phyloP scores from a whole-genome alignment of 75 land plant genomes.

The Picea sitchensis region DNA sequence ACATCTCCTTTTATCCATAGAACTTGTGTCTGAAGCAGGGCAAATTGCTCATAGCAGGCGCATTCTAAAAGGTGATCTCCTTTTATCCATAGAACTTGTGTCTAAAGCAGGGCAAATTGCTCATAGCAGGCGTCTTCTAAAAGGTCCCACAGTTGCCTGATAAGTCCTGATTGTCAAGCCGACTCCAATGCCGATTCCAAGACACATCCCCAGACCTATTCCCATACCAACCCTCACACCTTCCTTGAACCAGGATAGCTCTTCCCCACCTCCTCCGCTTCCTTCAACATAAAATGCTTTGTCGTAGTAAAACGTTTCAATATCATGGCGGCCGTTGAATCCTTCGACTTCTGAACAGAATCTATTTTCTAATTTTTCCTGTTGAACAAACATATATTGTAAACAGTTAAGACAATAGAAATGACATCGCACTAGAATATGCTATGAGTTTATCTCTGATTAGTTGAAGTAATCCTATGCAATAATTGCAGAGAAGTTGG shows the following conservation, averaged over 20 bases:
- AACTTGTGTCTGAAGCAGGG: too few relatives aligned
- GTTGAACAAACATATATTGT: too few relatives aligned
- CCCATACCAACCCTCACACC: constrained; percentile 88
- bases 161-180: constrained; percentile 65
- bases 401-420: too few relatives aligned
- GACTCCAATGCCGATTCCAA: constrained; percentile 79
- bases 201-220: constrained; percentile 75
- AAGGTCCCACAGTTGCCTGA: constrained; percentile 56
- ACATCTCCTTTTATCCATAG: too few relatives aligned
- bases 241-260: constrained; percentile 79
- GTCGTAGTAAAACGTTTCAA: constrained; percentile 18
- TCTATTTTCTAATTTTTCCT: too few relatives aligned
- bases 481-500: too few relatives aligned
- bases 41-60: constrained; percentile 12
- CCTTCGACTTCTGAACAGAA: too few relatives aligned
- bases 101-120: neutral
- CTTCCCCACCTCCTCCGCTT: constrained; percentile 43
- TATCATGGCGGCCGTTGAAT: neutral
- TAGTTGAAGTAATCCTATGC: too few relatives aligned
- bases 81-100: too few relatives aligned
- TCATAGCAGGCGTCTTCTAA: constrained; percentile 23
- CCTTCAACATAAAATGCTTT: constrained; percentile 36
- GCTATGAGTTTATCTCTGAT: too few relatives aligned
- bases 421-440: too few relatives aligned
- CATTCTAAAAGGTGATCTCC: constrained; percentile 19